Evolutionary conservation across 768 basidiomycete species (phyloP).

Genomic region (Collybia sordida): DNA sequence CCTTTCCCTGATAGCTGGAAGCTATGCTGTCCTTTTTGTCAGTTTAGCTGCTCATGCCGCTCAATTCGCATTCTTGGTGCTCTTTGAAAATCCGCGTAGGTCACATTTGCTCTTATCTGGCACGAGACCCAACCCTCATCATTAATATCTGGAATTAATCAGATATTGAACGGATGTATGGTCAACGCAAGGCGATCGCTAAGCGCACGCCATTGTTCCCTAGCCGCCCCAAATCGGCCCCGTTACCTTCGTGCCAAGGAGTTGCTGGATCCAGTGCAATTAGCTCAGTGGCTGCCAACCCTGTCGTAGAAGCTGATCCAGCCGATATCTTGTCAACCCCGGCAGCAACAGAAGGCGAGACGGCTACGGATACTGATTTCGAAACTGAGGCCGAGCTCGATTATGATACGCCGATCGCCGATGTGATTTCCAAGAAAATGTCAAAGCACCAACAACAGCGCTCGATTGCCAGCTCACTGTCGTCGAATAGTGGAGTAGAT

Average conservation of each 20-base stretch:
- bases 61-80: slow-evolving; percentile 93
- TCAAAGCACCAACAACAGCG: slow-evolving; percentile 29
- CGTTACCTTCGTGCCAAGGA: neutral
- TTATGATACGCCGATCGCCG: slow-evolving; percentile 23
- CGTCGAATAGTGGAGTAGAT: slow-evolving; percentile 21
- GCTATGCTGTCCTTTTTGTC: slow-evolving; percentile 88
- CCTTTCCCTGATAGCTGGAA: slow-evolving; percentile 85
- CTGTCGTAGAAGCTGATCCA: slow-evolving; percentile 19
- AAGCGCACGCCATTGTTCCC: slow-evolving; percentile 67
- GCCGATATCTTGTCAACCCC: slow-evolving; percentile 50
- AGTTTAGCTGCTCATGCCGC: slow-evolving; percentile 94
- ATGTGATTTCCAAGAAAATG: slow-evolving; percentile 17
- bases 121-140: neutral
- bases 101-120: slow-evolving; percentile 6
- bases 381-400: slow-evolving; percentile 62
- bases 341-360: slow-evolving; percentile 69
- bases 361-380: slow-evolving; percentile 72
- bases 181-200: slow-evolving; percentile 87
- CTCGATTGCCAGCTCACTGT: slow-evolving; percentile 34
- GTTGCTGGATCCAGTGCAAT: slow-evolving; percentile 10
- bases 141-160: neutral
- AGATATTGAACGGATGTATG: slow-evolving; percentile 96
- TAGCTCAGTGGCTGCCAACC: slow-evolving; percentile 13
- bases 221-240: slow-evolving; percentile 5
- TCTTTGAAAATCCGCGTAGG: slow-evolving; percentile 97